Percentiles rank a stretch among this genome's conserved stretches.
Conservation (phyloP, 441 rosid species). For the Populus hybrid region DNA sequence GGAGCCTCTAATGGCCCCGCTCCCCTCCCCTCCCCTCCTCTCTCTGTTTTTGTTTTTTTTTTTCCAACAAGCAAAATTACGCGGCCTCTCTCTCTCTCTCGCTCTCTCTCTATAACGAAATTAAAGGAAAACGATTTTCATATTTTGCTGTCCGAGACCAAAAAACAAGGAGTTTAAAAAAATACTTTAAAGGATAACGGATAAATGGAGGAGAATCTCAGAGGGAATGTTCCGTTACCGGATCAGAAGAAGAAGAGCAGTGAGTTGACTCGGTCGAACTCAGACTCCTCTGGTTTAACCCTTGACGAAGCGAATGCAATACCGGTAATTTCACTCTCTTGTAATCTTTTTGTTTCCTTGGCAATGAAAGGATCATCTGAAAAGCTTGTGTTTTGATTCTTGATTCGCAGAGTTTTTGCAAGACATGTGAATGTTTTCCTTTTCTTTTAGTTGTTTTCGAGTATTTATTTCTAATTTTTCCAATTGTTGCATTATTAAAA, state of each 20-base stretch:
- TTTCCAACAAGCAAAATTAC: neutral
- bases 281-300: constrained; percentile 42
- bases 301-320: constrained; percentile 29
- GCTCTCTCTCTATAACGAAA: neutral
- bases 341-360: neutral
- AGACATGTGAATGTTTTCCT: neutral
- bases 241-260: constrained; percentile 31
- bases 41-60: constrained; percentile 1
- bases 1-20: constrained; percentile 34
- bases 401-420: neutral
- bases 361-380: neutral
- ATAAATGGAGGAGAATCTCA: constrained; percentile 15
- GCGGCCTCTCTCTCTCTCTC: neutral
- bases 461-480: neutral
- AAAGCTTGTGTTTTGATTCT: neutral
- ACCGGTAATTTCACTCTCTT: constrained; percentile 26
- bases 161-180: neutral
- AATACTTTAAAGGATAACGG: neutral
- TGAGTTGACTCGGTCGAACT: constrained; percentile 35
- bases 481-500: neutral
- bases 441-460: neutral
- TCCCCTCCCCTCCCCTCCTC: neutral
- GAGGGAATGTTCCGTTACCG: constrained; percentile 20
- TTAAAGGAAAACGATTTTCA: neutral
- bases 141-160: neutral